Percentiles rank a stretch among this genome's conserved stretches.
Evolutionary conservation across 2,329 filamentous ascomycete species (phyloP).

Genomic region (Cordyceps tenuipes): DNA sequence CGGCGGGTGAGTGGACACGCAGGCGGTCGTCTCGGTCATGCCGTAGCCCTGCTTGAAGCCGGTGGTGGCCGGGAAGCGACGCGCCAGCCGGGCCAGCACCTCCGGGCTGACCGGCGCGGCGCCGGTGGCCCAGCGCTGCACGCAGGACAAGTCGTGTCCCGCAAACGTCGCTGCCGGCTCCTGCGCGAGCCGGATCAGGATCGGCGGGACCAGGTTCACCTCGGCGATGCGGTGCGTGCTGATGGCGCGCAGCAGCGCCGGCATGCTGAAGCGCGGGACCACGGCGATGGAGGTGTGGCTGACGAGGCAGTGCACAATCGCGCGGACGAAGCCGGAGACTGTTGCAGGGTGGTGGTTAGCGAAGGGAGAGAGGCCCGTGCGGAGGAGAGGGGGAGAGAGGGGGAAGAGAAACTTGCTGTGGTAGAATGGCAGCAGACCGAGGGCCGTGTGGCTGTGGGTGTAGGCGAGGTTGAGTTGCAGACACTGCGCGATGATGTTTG

Average conservation of each 20-base stretch:
- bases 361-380: too few relatives aligned
- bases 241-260: conserved; percentile 15
- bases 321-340: conserved; percentile 1
- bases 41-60: conserved; percentile 51
- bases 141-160: conserved; percentile 12
- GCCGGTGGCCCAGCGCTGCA: conserved; percentile 13
- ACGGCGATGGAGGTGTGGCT: conserved; percentile 18
- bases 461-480: conserved; percentile 13
- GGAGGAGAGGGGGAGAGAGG: not conserved
- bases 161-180: conserved; percentile 13
- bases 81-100: conserved; percentile 11
- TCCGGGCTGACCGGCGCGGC: conserved; percentile 15
- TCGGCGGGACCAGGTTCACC: conserved; percentile 19
- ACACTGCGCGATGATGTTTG: conserved; percentile 17
- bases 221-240: conserved; percentile 17
- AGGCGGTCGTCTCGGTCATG: conserved; percentile 74
- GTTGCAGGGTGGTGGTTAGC: too few relatives aligned
- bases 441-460: conserved; percentile 9
- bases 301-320: conserved; percentile 11
- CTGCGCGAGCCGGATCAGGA: conserved; percentile 17
- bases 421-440: conserved; percentile 20
- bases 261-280: conserved; percentile 18
- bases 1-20: conserved; percentile 68
- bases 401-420: too few relatives aligned
- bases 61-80: conserved; percentile 12